Conservation (phyloP, 2,329 filamentous ascomycete genomes). For the Fusarium avenaceum region DNA sequence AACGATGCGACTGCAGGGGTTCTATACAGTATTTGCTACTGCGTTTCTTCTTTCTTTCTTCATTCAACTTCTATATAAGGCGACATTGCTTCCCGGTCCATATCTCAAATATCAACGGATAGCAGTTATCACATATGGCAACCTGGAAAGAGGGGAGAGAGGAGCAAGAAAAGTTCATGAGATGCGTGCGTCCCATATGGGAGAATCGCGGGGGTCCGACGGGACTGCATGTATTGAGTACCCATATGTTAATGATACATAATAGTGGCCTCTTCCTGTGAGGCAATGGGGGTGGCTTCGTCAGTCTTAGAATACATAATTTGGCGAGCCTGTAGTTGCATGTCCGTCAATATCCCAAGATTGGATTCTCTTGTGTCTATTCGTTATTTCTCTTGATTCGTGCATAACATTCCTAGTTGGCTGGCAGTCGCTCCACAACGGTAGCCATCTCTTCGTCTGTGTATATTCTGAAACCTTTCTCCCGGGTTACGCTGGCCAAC, state of each 20-base stretch:
- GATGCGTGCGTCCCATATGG: not conserved
- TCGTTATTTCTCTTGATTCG: conserved; percentile 41
- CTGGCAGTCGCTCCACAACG: conserved; percentile 85
- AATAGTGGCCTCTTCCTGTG: conserved; percentile 28
- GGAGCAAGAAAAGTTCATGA: conserved; percentile 1
- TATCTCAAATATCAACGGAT: conserved; percentile 2
- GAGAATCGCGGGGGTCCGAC: conserved; percentile 18
- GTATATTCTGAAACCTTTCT: conserved; percentile 99
- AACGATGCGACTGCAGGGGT: not conserved
- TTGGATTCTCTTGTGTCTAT: conserved; percentile 41
- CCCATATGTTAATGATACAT: conserved; percentile 52
- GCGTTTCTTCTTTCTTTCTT: not conserved
- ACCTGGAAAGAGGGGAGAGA: not conserved
- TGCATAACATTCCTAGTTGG: conserved; percentile 63
- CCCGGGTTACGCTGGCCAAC: conserved; percentile 96
- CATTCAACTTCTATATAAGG: conserved; percentile 2
- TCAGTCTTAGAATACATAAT: conserved; percentile 27
- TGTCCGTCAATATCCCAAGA: conserved; percentile 26
- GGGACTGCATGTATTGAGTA: conserved; percentile 34
- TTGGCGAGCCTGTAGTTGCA: conserved; percentile 13
- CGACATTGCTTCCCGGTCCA: not conserved
- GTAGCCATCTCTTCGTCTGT: conserved; percentile 96
- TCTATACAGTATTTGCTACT: conserved; percentile 1
- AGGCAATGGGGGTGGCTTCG: conserved; percentile 15
- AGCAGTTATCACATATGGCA: not conserved